phyloP scores from a whole-genome alignment of 305 asterid genomes.

The Solanum hybrid region DNA sequence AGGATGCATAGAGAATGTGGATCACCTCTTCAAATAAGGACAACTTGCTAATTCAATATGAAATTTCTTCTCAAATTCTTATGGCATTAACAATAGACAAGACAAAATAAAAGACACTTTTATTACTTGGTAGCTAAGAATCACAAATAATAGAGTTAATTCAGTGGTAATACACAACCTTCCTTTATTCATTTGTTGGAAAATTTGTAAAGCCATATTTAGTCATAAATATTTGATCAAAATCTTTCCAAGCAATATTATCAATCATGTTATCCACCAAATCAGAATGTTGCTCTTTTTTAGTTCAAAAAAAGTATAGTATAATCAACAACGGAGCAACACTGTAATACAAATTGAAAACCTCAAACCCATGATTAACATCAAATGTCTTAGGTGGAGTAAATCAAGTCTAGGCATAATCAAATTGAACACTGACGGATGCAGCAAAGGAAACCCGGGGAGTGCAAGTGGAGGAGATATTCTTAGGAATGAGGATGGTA shows the following conservation, averaged over 20 bases:
- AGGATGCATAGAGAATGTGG: no score
- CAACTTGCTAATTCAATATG: no score
- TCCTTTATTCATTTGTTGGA: not conserved
- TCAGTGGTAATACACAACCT: not conserved
- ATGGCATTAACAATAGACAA: no score
- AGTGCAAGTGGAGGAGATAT: no score
- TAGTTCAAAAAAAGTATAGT: not conserved
- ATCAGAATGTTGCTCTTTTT: not conserved
- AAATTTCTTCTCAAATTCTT: no score
- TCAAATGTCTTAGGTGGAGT: not conserved
- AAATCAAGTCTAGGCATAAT: not conserved
- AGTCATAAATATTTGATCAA: not conserved
- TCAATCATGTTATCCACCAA: not conserved
- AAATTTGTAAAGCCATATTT: not conserved
- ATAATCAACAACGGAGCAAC: not conserved
- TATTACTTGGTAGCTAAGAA: not conserved
- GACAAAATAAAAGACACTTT: not conserved
- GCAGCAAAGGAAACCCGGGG: no score
- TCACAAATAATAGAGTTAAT: not conserved
- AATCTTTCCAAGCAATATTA: not conserved
- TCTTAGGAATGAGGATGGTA: no score
- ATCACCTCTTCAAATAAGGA: no score
- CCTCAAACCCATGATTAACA: not conserved
- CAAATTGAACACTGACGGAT: no score
- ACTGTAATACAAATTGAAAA: not conserved